A percentile compares a stretch with the other conserved stretches of the same genome.
Evolutionary conservation across 306 rosid species (phyloP).

Genomic region (Acacia crassicarpa): DNA sequence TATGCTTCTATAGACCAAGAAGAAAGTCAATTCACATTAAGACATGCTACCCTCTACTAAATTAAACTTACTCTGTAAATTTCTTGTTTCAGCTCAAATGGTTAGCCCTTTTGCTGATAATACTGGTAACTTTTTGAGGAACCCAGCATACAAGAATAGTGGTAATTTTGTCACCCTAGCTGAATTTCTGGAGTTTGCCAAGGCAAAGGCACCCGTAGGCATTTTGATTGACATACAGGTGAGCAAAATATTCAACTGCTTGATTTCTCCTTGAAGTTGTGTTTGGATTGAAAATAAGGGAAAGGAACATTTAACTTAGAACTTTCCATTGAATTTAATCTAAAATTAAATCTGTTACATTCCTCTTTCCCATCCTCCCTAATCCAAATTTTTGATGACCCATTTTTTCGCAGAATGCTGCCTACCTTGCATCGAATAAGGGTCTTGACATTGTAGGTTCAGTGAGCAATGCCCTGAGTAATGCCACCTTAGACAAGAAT

Average conservation of each 20-base stretch:
- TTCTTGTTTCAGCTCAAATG: constrained; percentile 65
- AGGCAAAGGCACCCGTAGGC: constrained; percentile 70
- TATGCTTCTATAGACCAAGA: neutral
- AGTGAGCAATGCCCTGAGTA: constrained; percentile 54
- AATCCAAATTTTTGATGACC: neutral
- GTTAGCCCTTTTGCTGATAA: constrained; percentile 25
- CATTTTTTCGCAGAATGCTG: constrained; percentile 64
- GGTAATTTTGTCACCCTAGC: constrained; percentile 71
- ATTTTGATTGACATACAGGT: constrained; percentile 66
- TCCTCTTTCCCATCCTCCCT: neutral
- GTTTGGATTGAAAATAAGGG: neutral
- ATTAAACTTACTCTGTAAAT: neutral
- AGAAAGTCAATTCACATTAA: constrained; percentile 3
- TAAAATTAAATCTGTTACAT: neutral
- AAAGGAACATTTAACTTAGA: neutral
- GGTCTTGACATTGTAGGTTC: constrained; percentile 69
- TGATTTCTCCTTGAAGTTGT: neutral
- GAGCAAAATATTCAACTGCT: constrained; percentile 8
- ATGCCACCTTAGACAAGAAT: constrained; percentile 72
- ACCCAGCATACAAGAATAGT: constrained; percentile 66
- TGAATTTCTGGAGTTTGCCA: constrained; percentile 81
- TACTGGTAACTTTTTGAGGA: constrained; percentile 42
- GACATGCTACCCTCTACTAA: neutral
- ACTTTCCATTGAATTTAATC: neutral
- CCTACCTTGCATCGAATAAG: constrained; percentile 76